Base-by-base conservation (phyloP, 495 filamentous ascomycete genomes). In the Aspergillus haitiensis region DNA sequence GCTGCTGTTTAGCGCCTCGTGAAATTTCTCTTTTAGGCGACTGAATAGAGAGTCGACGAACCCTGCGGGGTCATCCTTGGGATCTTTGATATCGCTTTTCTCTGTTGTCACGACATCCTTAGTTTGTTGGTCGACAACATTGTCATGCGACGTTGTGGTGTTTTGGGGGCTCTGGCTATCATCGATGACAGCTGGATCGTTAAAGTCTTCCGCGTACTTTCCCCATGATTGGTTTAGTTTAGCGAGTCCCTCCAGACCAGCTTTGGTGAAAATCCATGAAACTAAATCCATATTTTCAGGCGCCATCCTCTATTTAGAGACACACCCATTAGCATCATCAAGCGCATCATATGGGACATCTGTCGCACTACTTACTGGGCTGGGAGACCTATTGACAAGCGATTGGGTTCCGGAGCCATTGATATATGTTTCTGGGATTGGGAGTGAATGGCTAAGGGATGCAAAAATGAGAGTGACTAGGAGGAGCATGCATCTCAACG, bases 1-100 rank as follows among this genome's bases (percentile, higher is more conserved):
- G 21, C 67, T 70, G 33, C 71, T 72, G 60, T 75, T 59, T 31
- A 72, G n/a, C 45, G 55, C 46, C 48, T 71, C 55, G 2, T 58
- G 63, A 11, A 75, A 52, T 35, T 63, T 60, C 53, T 64, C 44
- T 45, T 59, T 57, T 27, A 76, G 21, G 7, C 49, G 27, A 7
- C 49, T 50, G 15, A 68, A 60, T 12, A 78, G 16, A 11, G 61
- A 60, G 18, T 53, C 56, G 16, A 73, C 55, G 42, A 74, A 67
- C 10, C 60, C 35, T 0, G 59, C 49, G 3, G 72, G 35, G 36
- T 77, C 65, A 0, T 67, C 47, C 8, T 61, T 27, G 3, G 66
- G 60, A 36, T 50, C 57, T 6, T 59, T 37, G 12, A 70, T 16
- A 2, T 66, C 58, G 15, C 66, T 59, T 12, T 21, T 31, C 5